Base-by-base conservation (phyloP, 257 asterid species). In the Solanum chmielewskii region DNA sequence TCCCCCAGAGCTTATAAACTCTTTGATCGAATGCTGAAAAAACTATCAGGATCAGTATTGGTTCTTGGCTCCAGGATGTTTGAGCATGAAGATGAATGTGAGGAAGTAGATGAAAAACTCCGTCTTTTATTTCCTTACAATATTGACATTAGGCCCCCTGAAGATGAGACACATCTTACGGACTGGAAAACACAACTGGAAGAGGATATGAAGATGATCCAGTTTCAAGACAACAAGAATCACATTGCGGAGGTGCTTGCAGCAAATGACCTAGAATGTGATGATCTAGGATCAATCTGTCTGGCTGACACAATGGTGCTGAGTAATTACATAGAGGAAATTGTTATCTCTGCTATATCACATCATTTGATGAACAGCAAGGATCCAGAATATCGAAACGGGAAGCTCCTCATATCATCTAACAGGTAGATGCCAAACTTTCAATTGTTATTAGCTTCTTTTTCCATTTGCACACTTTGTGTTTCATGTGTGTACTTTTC, bases 101-200 rank as follows among this genome's bases (percentile, higher is more conserved):
- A 83, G 60, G 98, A 94, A 87, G 81, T 92, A 70, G 94, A 96
- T 31, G 97, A 94, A 85, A 94, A 77, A 90, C 91, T 95, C 62
- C 88, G 91, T 76, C 90, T 88, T 90, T 84, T 95, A 81, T 95
- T 97, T 93, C 97, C 99, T 77, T 97, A 95, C 93, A 93, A 93
- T 84, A 93, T 97, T 47, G 96, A 93, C 76, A 93, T 97, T 84
- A 93, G 94, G 69, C 94, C 98, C 7, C 99, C 99, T 13, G 96
- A 95, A 89, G 98, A 97, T 78, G 99, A 95, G 87, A 88, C 89
- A 85, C 94, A 90, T 91, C 97, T 94, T 52, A 87, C 86, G 45
- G 92, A 90, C 91, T 97, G 99, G 99, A 95, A 96, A 92, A 92
- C 93, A 82, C 99, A 96, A 86, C 90, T 97, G 88, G 99, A 95